Conservation (phyloP, 441 rosid species). For the Manihot esculenta region DNA sequence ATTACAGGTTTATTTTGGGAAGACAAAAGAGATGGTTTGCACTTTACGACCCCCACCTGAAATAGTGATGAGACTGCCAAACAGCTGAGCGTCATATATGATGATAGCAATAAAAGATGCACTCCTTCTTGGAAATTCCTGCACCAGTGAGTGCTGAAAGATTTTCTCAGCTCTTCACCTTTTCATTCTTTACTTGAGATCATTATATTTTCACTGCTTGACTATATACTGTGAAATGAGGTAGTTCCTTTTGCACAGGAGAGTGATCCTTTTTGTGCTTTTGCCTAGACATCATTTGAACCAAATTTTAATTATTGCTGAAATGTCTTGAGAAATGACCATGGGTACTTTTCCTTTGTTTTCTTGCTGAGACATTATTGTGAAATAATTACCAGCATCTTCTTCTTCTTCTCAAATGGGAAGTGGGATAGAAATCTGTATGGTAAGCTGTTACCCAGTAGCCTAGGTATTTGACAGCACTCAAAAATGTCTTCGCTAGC, state of each 20-base stretch:
- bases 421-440: no score
- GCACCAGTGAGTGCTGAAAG: constrained; percentile 4
- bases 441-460: no score
- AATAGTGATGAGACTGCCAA: constrained; percentile 66
- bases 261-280: neutral
- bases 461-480: no score
- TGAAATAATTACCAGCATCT: no score
- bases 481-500: no score
- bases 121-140: neutral
- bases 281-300: neutral
- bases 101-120: neutral
- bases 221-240: neutral
- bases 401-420: no score
- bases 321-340: no score
- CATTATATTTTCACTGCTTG: neutral
- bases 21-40: constrained; percentile 97
- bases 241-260: neutral
- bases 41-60: constrained; percentile 84
- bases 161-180: neutral
- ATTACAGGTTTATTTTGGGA: constrained; percentile 94
- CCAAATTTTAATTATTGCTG: neutral
- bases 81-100: constrained; percentile 30
- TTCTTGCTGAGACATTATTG: neutral
- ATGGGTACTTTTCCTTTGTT: neutral
- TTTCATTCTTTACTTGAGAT: constrained; percentile 5